Percentiles rank a stretch among this genome's conserved stretches.
Evolutionary conservation across 2,329 filamentous ascomycete species (phyloP).

Genomic region (Elsinoe perseae): DNA sequence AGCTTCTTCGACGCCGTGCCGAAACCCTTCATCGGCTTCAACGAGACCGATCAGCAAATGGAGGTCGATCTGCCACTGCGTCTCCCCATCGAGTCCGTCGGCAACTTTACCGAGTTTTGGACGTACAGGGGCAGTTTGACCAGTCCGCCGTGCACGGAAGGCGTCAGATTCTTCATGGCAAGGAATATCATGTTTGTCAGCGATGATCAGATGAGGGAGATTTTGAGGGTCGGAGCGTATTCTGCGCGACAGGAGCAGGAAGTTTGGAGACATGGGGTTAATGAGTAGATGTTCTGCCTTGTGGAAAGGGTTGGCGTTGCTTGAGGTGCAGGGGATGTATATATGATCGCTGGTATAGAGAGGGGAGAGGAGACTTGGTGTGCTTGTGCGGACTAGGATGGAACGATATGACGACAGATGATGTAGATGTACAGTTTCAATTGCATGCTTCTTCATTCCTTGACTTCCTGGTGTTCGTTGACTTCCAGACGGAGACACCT

Average conservation of each 20-base stretch:
- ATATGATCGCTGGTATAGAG: background rate
- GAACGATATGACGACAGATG: background rate
- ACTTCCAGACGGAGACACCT: no score
- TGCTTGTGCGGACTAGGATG: background rate
- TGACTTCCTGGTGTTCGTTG: no score
- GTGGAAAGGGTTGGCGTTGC: background rate
- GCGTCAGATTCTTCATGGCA: slow-evolving; percentile 40
- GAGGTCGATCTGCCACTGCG: slow-evolving; percentile 27
- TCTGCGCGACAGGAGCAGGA: slow-evolving; percentile 39
- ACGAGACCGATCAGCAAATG: slow-evolving; percentile 25
- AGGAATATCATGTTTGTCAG: slow-evolving; percentile 37
- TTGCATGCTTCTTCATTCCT: no score
- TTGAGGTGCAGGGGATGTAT: background rate
- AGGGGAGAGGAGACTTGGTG: background rate
- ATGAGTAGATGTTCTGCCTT: slow-evolving; percentile 26
- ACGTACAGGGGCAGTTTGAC: slow-evolving; percentile 44
- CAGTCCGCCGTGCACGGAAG: slow-evolving; percentile 42
- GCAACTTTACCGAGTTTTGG: slow-evolving; percentile 40
- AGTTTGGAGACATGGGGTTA: slow-evolving; percentile 43
- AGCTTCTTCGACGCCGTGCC: slow-evolving; percentile 40
- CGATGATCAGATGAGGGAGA: slow-evolving; percentile 42
- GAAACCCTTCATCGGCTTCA: slow-evolving; percentile 33
- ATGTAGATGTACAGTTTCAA: background rate
- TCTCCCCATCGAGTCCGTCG: slow-evolving; percentile 32
- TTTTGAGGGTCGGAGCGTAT: slow-evolving; percentile 40